Evolutionary conservation across 768 basidiomycete genomes (phyloP).

Genomic region (Amanita molliuscula): DNA sequence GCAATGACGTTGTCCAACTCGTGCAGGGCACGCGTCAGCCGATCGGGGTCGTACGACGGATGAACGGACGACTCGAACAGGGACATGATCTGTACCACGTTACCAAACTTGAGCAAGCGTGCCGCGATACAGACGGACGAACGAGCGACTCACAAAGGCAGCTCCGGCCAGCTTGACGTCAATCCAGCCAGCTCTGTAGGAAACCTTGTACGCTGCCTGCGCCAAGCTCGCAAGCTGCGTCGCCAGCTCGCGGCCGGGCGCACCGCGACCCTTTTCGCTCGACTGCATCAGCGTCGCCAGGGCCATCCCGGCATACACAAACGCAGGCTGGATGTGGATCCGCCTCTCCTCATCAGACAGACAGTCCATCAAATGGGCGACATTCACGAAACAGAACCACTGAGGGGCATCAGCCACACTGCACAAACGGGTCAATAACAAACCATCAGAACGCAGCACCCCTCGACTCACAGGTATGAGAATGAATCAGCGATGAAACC

Average conservation of each 20-base stretch:
- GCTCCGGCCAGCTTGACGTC: conserved; percentile 65
- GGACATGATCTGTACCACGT: conserved; percentile 50
- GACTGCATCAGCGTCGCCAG: conserved; percentile 66
- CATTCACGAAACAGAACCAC: conserved; percentile 61
- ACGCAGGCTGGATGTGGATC: conserved; percentile 53
- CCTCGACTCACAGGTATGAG: conserved; percentile 33
- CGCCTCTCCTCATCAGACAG: conserved; percentile 44
- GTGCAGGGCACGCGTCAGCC: conserved; percentile 41
- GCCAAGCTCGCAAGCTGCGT: conserved; percentile 48
- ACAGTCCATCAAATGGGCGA: conserved; percentile 40
- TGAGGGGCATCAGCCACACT: conserved; percentile 59
- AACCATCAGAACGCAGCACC: background rate
- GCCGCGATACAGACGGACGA: background rate
- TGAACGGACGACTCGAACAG: conserved; percentile 72
- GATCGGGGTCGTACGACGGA: conserved; percentile 47
- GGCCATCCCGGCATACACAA: conserved; percentile 59
- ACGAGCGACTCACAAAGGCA: conserved; percentile 36
- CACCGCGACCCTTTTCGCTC: conserved; percentile 51
- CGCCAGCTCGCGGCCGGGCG: conserved; percentile 45
- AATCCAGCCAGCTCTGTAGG: conserved; percentile 40
- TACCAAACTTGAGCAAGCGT: too few relatives aligned
- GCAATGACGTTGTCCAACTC: conserved; percentile 58
- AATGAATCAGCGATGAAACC: conserved; percentile 41
- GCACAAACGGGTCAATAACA: background rate
- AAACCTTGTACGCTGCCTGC: conserved; percentile 38